These are phyloP conservation scores for Camelina hispida DNA, from an alignment of 345 rosid species.

Conservation along the genomic window DNA sequence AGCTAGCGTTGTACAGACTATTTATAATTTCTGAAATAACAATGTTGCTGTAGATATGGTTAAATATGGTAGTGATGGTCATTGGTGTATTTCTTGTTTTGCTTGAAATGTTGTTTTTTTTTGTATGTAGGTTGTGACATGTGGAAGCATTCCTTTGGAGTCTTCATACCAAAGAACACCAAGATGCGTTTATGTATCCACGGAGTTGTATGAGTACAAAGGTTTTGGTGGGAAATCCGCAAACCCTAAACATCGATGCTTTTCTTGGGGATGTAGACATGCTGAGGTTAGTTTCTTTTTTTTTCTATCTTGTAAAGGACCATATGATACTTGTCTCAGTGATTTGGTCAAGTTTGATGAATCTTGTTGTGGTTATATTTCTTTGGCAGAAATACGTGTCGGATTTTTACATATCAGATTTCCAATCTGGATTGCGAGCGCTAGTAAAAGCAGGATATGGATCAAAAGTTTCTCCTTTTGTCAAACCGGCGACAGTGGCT, in stretches of 20 bases:
- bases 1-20: background rate
- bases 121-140: conserved; percentile 81
- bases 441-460: conserved; percentile 93
- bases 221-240: conserved; percentile 84
- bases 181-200: conserved; percentile 86
- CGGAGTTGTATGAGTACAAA: conserved; percentile 82
- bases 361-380: conserved; percentile 8
- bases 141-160: conserved; percentile 92
- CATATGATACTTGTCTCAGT: too few relatives aligned
- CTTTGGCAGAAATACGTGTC: conserved; percentile 76
- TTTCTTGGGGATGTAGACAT: conserved; percentile 90
- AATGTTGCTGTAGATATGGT: conserved; percentile 17
- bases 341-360: conserved; percentile 12
- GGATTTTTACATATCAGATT: conserved; percentile 93
- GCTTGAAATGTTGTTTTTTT: background rate
- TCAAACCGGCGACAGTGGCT: conserved; percentile 72
- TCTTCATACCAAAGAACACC: conserved; percentile 82
- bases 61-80: background rate
- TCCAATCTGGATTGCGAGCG: conserved; percentile 91
- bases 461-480: conserved; percentile 87
- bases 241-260: conserved; percentile 71
- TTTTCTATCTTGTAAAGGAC: too few relatives aligned
- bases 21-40: conserved; percentile 2
- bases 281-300: conserved; percentile 61
- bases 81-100: background rate